Evolutionary conservation across 2,329 filamentous ascomycete genomes (phyloP), one percentile per base, ranked within the genome.

Genomic region (Aspergillus vadensis): DNA sequence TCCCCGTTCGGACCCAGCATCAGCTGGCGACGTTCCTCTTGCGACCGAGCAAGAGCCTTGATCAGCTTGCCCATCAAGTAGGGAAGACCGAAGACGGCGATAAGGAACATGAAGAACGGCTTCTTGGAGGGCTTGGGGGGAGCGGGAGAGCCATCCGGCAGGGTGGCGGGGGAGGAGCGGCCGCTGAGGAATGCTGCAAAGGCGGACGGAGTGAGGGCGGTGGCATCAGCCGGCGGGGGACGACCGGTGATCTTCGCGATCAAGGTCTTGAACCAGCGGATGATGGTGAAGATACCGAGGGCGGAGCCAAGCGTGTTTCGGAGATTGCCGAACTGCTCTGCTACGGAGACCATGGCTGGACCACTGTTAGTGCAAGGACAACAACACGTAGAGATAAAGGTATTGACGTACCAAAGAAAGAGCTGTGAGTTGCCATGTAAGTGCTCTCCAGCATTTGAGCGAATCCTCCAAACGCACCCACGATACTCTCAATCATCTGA

Each of bases 381-480:
- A 4, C 19, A 21, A 30, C 39, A 9, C 32, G 32, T 12, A 12
- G 5, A 15, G 30, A 23, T 15, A 14, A 50, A 38, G 54, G 10
- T 43, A 32, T n/a, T 55, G 14, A 79, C 89, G 71, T 85, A 97
- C 92, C 93, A 72, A 98, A 99, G 78, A 99, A 99, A 57, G 92
- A 97, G 5, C 93, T 97, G 78, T 99, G 95, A 0, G 95, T 99
- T 30, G 96, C 95, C 96, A 99, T 99, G 72, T 97, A 99, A 10
- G 95, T 98, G 81, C 95, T 98, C 80, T 99, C 95, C 27, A 99
- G 84, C 95, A 99, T 99, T 81, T 99, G 95, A 12, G 96, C 92
- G 74, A 99, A 98, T 0, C 96, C 95, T 19, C 93, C 93, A 81
- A 99, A 99, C 2, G 95, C 93, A 23, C 92, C 91, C 14, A 99